Percentiles rank a stretch among this genome's conserved stretches.
These are phyloP conservation scores for Yamadazyma sp. DNA, from an alignment of 1,139 yeast species.

Conservation along the genomic window DNA sequence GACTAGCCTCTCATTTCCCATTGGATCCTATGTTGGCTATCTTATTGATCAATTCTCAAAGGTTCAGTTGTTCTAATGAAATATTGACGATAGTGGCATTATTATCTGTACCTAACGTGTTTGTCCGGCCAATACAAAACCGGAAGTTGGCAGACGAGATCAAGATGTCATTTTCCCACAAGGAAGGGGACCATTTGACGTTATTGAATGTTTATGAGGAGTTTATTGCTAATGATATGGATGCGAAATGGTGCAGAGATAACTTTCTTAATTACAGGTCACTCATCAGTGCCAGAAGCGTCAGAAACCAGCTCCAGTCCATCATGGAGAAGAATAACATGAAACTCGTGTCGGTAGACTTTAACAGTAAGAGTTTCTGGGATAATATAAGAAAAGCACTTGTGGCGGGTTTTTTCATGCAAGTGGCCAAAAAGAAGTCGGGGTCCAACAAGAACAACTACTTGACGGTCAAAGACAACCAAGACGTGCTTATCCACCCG, in stretches of 20 bases:
- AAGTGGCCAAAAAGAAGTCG: conserved; percentile 84
- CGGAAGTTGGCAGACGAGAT: conserved; percentile 91
- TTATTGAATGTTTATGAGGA: conserved; percentile 85
- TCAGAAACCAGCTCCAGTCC: conserved; percentile 77
- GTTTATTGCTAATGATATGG: conserved; percentile 58
- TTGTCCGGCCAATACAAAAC: conserved; percentile 88
- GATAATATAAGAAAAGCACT: conserved; percentile 82
- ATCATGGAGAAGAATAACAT: conserved; percentile 82
- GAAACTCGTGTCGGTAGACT: conserved; percentile 68
- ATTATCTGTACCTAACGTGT: conserved; percentile 91
- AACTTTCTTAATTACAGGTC: conserved; percentile 85
- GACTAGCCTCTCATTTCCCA: conserved; percentile 90
- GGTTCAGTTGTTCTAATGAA: conserved; percentile 84
- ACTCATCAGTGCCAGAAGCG: conserved; percentile 77
- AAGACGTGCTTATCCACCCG: conserved; percentile 92
- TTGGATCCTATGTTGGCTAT: conserved; percentile 95
- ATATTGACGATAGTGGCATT: conserved; percentile 85
- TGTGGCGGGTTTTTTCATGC: conserved; percentile 96
- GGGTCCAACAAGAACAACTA: conserved; percentile 66
- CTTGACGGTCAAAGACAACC: conserved; percentile 91
- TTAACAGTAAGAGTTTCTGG: conserved; percentile 64
- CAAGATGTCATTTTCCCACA: conserved; percentile 84
- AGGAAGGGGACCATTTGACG: conserved; percentile 94
- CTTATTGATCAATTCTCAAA: conserved; percentile 84
- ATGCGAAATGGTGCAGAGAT: conserved; percentile 91